Conservation (phyloP, 345 rosid species). For the Murraya paniculata region DNA sequence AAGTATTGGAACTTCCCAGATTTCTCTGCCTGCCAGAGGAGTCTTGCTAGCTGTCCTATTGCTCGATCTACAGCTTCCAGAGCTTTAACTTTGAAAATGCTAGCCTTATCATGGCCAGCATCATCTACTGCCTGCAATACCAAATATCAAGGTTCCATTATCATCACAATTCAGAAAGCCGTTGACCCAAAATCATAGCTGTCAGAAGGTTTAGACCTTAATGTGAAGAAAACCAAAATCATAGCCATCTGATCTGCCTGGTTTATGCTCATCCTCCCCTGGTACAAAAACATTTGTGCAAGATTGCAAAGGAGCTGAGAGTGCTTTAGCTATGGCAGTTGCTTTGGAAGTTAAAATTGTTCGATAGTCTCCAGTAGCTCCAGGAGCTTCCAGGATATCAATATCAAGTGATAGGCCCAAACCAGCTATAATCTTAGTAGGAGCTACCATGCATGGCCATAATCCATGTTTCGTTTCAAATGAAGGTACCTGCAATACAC, state of each 20-base stretch:
- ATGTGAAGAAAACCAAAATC: slow-evolving; percentile 96
- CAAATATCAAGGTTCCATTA: slow-evolving; percentile 1
- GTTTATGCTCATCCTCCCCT: slow-evolving; percentile 75
- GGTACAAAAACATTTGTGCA: slow-evolving; percentile 79
- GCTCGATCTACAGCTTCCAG: slow-evolving; percentile 86
- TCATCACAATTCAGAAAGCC: neutral
- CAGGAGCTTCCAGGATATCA: slow-evolving; percentile 91
- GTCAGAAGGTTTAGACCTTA: slow-evolving; percentile 43
- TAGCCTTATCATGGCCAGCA: slow-evolving; percentile 96
- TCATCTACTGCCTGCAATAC: slow-evolving; percentile 84
- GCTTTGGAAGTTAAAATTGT: slow-evolving; percentile 89
- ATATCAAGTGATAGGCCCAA: slow-evolving; percentile 87
- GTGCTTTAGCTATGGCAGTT: slow-evolving; percentile 71
- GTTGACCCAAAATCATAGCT: neutral
- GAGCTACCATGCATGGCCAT: slow-evolving; percentile 98
- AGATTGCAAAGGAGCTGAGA: slow-evolving; percentile 62
- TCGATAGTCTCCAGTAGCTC: slow-evolving; percentile 91
- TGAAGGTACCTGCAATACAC: slow-evolving; percentile 55
- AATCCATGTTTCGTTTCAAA: slow-evolving; percentile 76
- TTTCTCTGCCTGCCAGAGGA: slow-evolving; percentile 77
- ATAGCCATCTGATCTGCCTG: slow-evolving; percentile 74
- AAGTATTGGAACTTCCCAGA: slow-evolving; percentile 55
- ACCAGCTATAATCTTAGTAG: slow-evolving; percentile 96
- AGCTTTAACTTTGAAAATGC: slow-evolving; percentile 73
- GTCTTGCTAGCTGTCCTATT: slow-evolving; percentile 77